Evolutionary conservation across 1,139 yeast species (phyloP), one percentile per base, ranked within the genome.

Genomic region (Saccharomyces pastorianus): DNA sequence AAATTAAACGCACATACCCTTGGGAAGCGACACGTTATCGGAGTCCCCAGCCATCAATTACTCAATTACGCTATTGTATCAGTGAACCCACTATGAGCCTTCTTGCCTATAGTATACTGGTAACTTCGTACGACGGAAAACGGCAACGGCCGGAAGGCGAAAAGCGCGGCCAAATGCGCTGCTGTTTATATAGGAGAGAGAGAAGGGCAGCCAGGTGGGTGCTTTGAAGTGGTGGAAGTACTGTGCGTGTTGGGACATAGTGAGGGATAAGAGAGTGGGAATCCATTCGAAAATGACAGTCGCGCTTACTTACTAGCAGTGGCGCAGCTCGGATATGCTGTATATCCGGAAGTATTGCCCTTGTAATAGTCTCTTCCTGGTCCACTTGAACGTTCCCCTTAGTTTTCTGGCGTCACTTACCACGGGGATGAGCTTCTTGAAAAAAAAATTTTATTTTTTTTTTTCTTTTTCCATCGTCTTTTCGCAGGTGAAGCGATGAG

Each of bases 1-100:
- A 17, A 17, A 1, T 3, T 4, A 20, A 20, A 20, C 23, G 23
- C 23, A 53, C 57, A 55, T 55, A 55, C 57, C 57, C 48, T 57
- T 57, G 46, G 60, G 60, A 25, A 57, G 49, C 50, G 60, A 54
- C 31, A 57, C 58, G 28, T 57, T 58, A 46, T 57, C 60, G 42
- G 50, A 53, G 48, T 49, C 56, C 55, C 51, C 53, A 53, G 51
- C 51, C 51, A 49, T 54, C 44, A 17, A 17, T 38, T 38, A 38
- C 2, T 38, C 7, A 38, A 20, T 20, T 20, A 20, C 23, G 23
- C 3, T 20, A 20, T 4, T 20, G 23, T 20, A 20, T 20, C 23
- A 20, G 23, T 20, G 23, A 3, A 20, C 23, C 23, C 23, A 20
- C 23, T 20, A 20, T 20, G 23, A 20, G 23, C 23, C 23, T 20